Evolutionary conservation across 2,329 filamentous ascomycete genomes (phyloP).

Genomic region (Microsporum audouinii): DNA sequence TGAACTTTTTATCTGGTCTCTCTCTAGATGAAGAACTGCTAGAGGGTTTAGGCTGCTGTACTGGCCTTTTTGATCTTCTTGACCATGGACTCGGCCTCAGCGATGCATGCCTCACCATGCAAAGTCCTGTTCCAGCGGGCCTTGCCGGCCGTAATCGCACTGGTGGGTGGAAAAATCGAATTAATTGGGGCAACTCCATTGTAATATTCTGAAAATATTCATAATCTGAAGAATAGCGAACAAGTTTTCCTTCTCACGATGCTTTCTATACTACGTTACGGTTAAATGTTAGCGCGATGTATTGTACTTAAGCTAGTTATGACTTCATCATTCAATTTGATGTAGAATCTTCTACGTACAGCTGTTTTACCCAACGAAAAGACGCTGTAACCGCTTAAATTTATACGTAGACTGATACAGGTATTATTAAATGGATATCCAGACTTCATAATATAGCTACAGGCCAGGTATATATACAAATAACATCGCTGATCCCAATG

Average conservation of each 20-base stretch:
- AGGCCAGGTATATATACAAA: background rate
- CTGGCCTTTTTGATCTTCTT: background rate
- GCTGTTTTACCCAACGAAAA: too few species aligned
- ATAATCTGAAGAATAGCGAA: background rate
- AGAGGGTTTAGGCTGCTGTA: background rate
- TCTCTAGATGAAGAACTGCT: background rate
- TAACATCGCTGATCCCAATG: background rate
- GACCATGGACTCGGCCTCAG: conserved; percentile 8
- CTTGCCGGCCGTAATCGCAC: background rate
- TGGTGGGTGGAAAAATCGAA: background rate
- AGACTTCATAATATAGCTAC: background rate
- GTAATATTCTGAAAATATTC: background rate
- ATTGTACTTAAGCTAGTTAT: background rate
- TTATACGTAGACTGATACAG: background rate
- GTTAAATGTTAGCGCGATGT: too few species aligned
- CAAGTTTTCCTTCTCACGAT: background rate
- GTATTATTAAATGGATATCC: background rate
- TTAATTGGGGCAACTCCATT: background rate
- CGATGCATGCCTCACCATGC: background rate
- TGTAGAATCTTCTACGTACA: too few species aligned
- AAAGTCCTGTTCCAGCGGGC: background rate
- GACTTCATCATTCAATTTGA: background rate
- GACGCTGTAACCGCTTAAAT: background rate
- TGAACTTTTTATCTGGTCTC: background rate
- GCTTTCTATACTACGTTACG: background rate